phyloP scores from a whole-genome alignment of 2,329 filamentous ascomycete genomes.

The Harringtonia aguacate region DNA sequence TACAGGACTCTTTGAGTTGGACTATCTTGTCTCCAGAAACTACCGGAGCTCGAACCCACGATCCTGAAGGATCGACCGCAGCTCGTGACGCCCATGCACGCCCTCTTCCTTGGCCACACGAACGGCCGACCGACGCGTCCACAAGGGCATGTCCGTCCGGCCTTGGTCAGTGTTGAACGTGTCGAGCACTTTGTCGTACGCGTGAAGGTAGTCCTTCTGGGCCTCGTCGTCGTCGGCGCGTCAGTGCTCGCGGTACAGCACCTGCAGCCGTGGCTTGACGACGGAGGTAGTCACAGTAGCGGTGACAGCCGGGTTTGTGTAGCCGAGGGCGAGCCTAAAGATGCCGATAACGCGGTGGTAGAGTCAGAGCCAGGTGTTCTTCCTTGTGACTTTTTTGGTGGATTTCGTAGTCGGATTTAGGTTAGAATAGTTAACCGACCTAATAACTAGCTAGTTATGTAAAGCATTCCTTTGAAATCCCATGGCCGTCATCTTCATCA shows the following conservation, averaged over 20 bases:
- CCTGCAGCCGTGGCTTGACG: conserved; percentile 21
- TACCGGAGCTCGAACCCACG: conserved; percentile 16
- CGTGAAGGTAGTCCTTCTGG: conserved; percentile 12
- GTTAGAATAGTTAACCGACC: too few relatives aligned
- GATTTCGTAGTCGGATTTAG: too few relatives aligned
- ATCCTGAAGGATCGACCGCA: conserved; percentile 15
- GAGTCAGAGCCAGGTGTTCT: too few relatives aligned
- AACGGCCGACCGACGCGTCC: conserved; percentile 17
- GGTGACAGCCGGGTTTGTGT: conserved; percentile 12
- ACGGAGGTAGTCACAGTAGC: too few relatives aligned
- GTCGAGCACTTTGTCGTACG: conserved; percentile 16
- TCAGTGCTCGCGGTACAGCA: conserved; percentile 19
- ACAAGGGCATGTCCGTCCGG: conserved; percentile 15
- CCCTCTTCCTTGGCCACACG: conserved; percentile 17
- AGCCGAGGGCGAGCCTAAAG: conserved; percentile 19
- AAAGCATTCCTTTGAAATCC: too few relatives aligned
- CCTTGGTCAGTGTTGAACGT: conserved; percentile 17
- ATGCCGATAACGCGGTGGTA: conserved; percentile 19
- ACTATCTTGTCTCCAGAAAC: too few relatives aligned
- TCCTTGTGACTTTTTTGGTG: too few relatives aligned
- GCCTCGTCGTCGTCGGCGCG: conserved; percentile 1
- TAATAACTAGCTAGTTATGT: too few relatives aligned
- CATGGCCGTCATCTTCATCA: too few relatives aligned
- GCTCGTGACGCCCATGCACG: conserved; percentile 17
- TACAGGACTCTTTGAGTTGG: too few relatives aligned